Evolutionary conservation across 805 yeast species (phyloP).

Genomic region (Kazachstania martiniae): DNA sequence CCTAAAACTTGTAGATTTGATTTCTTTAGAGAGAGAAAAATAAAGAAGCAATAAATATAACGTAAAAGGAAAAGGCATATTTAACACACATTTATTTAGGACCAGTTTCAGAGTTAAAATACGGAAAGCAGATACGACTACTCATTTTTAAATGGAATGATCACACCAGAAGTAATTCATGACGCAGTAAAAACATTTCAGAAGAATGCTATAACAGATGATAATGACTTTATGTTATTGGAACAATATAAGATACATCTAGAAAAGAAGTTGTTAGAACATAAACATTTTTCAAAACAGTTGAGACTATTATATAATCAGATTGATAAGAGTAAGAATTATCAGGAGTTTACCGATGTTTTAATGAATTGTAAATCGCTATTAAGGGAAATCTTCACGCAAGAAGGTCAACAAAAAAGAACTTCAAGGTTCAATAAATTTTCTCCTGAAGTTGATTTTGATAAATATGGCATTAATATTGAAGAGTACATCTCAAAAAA

Average conservation of each 20-base stretch:
- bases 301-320: slow-evolving; percentile 18
- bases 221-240: slow-evolving; percentile 16
- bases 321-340: slow-evolving; percentile 21
- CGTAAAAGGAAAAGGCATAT: no score
- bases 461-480: slow-evolving; percentile 20
- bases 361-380: slow-evolving; percentile 16
- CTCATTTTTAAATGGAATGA: slow-evolving; percentile 5
- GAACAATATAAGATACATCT: slow-evolving; percentile 14
- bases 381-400: slow-evolving; percentile 22
- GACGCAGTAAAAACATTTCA: slow-evolving; percentile 17
- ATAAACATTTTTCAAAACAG: slow-evolving; percentile 14
- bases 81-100: no score
- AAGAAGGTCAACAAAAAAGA: slow-evolving; percentile 13
- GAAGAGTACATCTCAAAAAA: slow-evolving; percentile 13
- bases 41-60: no score
- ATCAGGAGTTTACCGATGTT: slow-evolving; percentile 23
- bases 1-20: no score
- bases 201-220: slow-evolving; percentile 11
- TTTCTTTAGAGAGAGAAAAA: no score
- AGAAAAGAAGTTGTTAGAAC: slow-evolving; percentile 12
- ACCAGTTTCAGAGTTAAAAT: no score
- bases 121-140: no score
- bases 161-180: slow-evolving; percentile 9
- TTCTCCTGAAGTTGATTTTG: slow-evolving; percentile 13
- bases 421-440: slow-evolving; percentile 1